These are phyloP conservation scores for Plasmodium cynomolgi DNA, from an alignment of 169 alveolate species.

Conservation along the genomic window DNA sequence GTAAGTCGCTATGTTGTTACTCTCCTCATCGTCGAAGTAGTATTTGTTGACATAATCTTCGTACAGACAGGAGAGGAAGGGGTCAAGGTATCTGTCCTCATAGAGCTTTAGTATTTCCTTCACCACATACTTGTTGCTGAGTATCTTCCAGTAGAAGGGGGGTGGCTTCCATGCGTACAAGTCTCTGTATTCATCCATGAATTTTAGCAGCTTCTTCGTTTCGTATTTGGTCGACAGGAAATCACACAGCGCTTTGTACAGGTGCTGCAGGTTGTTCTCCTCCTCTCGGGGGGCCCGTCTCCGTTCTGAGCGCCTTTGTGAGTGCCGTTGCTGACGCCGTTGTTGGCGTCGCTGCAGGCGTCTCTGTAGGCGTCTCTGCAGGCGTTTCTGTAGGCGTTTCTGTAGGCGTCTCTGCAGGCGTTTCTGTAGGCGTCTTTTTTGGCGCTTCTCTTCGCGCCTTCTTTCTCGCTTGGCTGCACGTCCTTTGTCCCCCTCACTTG, in stretches of 20 bases:
- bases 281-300: background rate
- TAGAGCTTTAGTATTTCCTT: slow-evolving; percentile 86
- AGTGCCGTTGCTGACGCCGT: background rate
- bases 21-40: slow-evolving; percentile 63
- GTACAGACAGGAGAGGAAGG: slow-evolving; percentile 86
- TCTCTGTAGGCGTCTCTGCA: background rate
- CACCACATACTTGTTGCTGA: slow-evolving; percentile 83
- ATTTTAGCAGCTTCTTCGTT: slow-evolving; percentile 85
- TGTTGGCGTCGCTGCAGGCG: background rate
- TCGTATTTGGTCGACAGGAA: slow-evolving; percentile 85
- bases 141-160: slow-evolving; percentile 87
- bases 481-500: background rate
- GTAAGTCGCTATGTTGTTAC: slow-evolving; percentile 76
- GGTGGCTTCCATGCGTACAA: slow-evolving; percentile 91
- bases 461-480: background rate
- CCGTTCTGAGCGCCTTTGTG: background rate
- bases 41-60: slow-evolving; percentile 87
- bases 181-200: slow-evolving; percentile 88
- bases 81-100: slow-evolving; percentile 86
- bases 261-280: background rate
- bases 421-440: background rate
- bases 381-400: background rate
- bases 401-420: background rate
- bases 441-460: background rate
- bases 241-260: slow-evolving; percentile 84